Base-by-base conservation (phyloP, 371 early-diverging fungal genomes). In the Apophysomyces sp. region DNA sequence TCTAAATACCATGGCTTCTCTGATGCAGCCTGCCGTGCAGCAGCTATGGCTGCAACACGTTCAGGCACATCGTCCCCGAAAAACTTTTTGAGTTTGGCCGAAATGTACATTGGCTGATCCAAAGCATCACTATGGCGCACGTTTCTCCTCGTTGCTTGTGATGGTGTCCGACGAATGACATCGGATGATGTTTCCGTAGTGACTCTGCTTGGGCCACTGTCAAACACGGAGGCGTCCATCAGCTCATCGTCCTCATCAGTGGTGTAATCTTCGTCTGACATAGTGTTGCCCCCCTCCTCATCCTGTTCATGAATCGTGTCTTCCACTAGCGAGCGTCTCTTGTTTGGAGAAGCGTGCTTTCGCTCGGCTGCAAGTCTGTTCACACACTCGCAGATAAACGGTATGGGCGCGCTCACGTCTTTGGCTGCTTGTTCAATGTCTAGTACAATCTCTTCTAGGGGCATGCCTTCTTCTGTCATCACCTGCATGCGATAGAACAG, bases 401-500 rank as follows among this genome's bases (percentile, higher is more conserved):
- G 55, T 2, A 71, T 60, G 0, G 68, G 71, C 13, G 53, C 65
- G 44, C 40, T 61, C 11, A 71, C 21, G 11, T 58, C 36, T 4
- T 61, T 60, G 2, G 71, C 59, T 0, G 62, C 74, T 26, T 40
- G 24, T 55, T 65, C 62, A 0, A 72, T 63, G 15, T 64, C 63
- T 9, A 52, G 28, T n/a, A 67, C 29, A 6, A 49, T 41, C 1
- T 29, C 40, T 0, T 39, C 36, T 4, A 68, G 53, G 15, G 55
- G 9, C 1, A 29, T 39, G 4, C 26, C 7, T 9, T 64, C 63
- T 29, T 80, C 66, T 4, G 89, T 88, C 0, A 88, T 75, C 8
- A 76, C 65, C 58, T 88, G 87, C 15, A 87, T 75, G 5, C 81
- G 76, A 69, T 80, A 84, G 44, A 90, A 86, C 11, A 91, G 67